Percentiles rank a stretch among this genome's conserved stretches.
These are phyloP conservation scores for Helotiales sp. DNA, from an alignment of 2,329 filamentous ascomycete species.

Conservation along the genomic window DNA sequence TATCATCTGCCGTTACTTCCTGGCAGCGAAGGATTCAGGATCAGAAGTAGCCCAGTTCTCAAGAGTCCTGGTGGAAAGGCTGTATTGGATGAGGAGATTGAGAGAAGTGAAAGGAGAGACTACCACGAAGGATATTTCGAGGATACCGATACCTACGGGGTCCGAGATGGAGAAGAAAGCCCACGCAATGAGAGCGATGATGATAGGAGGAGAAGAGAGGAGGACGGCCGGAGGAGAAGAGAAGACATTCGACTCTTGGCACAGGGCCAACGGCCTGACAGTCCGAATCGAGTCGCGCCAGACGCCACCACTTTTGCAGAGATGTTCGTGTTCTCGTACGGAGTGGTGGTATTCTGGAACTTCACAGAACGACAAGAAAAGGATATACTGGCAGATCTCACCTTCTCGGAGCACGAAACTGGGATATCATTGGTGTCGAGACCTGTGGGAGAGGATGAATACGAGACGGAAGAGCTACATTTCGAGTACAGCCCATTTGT, in stretches of 20 bases:
- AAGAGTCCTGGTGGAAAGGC: constrained; percentile 94
- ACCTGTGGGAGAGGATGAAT: constrained; percentile 83
- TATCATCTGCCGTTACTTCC: constrained; percentile 90
- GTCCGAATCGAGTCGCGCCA: constrained; percentile 61
- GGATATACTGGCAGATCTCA: constrained; percentile 90
- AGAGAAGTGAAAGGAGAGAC: constrained; percentile 84
- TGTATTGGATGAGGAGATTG: constrained; percentile 91
- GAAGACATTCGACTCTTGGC: constrained; percentile 37
- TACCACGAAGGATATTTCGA: constrained; percentile 92
- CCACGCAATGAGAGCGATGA: constrained; percentile 43
- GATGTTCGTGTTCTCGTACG: constrained; percentile 96
- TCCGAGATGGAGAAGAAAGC: constrained; percentile 44
- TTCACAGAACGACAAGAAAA: constrained; percentile 96
- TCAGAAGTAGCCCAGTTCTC: constrained; percentile 86
- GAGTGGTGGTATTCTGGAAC: constrained; percentile 98
- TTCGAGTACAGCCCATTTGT: constrained; percentile 93
- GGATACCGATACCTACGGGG: constrained; percentile 60
- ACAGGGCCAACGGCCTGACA: constrained; percentile 44
- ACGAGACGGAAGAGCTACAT: constrained; percentile 97
- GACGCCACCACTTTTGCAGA: constrained; percentile 83
- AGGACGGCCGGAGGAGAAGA: constrained; percentile 36
- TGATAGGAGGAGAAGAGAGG: constrained; percentile 29
- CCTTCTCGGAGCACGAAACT: constrained; percentile 74
- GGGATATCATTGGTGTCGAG: constrained; percentile 70
- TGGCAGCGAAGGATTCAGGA: constrained; percentile 80